Evolutionary conservation across 2,329 filamentous ascomycete species (phyloP).

Genomic region (Didymellaceae sp.): DNA sequence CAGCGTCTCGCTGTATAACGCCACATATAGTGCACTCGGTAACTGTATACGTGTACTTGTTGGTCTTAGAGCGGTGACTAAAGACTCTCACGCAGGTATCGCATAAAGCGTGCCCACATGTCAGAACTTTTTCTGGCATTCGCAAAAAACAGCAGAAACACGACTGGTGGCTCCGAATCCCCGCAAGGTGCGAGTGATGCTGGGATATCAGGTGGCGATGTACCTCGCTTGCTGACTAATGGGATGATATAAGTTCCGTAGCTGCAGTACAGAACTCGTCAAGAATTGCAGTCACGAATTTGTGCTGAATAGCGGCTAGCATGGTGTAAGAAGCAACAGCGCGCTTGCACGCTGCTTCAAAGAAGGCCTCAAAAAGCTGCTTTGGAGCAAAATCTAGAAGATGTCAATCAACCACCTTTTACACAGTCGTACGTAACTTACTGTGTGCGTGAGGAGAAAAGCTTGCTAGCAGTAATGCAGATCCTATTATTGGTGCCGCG

Average conservation of each 20-base stretch:
- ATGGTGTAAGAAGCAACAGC: not conserved
- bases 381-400: not conserved
- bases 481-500: slow-evolving; percentile 31
- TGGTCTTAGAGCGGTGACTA: not conserved
- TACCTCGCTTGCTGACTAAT: not conserved
- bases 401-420: too few relatives aligned
- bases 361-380: not conserved
- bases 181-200: slow-evolving; percentile 14
- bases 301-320: not conserved
- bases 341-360: not conserved
- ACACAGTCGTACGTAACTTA: too few relatives aligned
- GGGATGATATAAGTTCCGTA: not conserved
- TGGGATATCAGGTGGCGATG: not conserved
- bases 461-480: slow-evolving; percentile 29
- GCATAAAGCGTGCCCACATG: slow-evolving; percentile 20
- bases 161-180: slow-evolving; percentile 17
- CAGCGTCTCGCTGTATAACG: slow-evolving; percentile 3
- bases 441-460: slow-evolving; percentile 31
- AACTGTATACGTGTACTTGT: not conserved
- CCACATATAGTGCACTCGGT: slow-evolving; percentile 12
- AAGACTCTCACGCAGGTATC: slow-evolving; percentile 18
- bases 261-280: not conserved
- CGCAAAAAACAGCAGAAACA: slow-evolving; percentile 24
- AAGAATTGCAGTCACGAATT: not conserved
- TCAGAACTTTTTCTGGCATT: slow-evolving; percentile 24